These are phyloP conservation scores for Arthroderma sp. DNA, from an alignment of 2,329 filamentous ascomycete species.

Conservation along the genomic window DNA sequence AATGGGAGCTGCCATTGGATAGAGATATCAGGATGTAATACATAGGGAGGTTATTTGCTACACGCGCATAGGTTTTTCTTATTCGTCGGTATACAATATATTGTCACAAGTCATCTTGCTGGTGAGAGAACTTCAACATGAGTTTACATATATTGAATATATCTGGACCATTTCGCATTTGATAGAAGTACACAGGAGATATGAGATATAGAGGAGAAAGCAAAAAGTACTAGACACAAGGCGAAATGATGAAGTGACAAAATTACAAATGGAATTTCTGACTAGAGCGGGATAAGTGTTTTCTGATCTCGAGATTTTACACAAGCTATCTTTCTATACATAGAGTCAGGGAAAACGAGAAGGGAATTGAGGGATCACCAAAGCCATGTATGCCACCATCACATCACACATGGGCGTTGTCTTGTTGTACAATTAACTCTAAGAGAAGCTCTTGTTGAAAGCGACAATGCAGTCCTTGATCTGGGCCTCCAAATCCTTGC, in stretches of 20 bases:
- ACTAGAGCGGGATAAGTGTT: slow-evolving; percentile 9
- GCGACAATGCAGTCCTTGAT: slow-evolving; percentile 56
- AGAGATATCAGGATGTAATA: too few species aligned
- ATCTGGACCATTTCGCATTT: background rate
- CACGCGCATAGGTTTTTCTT: too few species aligned
- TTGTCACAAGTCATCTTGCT: too few species aligned
- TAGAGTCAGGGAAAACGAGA: slow-evolving; percentile 8
- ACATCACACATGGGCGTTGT: background rate
- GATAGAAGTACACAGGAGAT: background rate
- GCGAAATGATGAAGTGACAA: background rate
- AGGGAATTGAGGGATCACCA: slow-evolving; percentile 3
- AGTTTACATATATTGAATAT: too few species aligned
- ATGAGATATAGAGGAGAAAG: background rate
- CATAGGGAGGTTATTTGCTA: too few species aligned
- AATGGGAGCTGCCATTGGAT: background rate
- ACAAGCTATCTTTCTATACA: slow-evolving; percentile 15
- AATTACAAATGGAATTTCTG: slow-evolving; percentile 9
- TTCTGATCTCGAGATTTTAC: slow-evolving; percentile 16
- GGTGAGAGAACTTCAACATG: too few species aligned
- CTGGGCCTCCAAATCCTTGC: slow-evolving; percentile 66
- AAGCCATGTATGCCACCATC: background rate
- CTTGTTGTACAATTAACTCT: slow-evolving; percentile 7
- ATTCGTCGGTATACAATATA: too few species aligned
- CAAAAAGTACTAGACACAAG: background rate
- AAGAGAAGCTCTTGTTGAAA: slow-evolving; percentile 92